Percentiles rank a stretch among this genome's conserved stretches.
Conservation (phyloP, 1,284 basidiomycete species). For the Earliella scabrosa region DNA sequence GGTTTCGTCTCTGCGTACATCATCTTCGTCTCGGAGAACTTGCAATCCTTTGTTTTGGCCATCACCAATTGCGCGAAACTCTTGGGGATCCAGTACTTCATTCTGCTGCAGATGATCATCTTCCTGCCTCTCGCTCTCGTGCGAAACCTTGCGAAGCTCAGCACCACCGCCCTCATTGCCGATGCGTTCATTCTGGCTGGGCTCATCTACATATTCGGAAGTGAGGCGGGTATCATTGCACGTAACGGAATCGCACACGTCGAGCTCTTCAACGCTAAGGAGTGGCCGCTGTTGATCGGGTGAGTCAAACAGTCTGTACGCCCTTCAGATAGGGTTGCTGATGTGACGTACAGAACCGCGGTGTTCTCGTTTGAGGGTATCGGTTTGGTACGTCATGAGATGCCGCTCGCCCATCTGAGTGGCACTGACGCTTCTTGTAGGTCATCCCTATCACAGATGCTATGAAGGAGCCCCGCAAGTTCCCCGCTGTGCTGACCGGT, state of each 20-base stretch:
- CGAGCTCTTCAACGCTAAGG: constrained; percentile 85
- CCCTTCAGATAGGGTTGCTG: background rate
- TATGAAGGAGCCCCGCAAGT: constrained; percentile 94
- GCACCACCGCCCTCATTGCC: constrained; percentile 90
- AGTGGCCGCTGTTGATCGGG: constrained; percentile 94
- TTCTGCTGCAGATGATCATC: constrained; percentile 82
- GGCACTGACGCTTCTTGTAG: constrained; percentile 33
- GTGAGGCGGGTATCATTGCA: constrained; percentile 74
- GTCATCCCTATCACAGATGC: constrained; percentile 97
- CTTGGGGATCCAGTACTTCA: constrained; percentile 80
- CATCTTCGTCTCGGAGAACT: constrained; percentile 95
- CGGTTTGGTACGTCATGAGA: constrained; percentile 70
- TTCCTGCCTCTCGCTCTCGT: constrained; percentile 90
- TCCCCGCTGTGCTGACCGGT: constrained; percentile 86
- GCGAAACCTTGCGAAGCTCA: constrained; percentile 91
- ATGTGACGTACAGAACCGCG: constrained; percentile 67
- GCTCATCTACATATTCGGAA: constrained; percentile 84
- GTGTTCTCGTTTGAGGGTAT: constrained; percentile 99
- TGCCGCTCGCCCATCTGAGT: background rate
- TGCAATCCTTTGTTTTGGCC: constrained; percentile 87
- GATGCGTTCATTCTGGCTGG: constrained; percentile 96
- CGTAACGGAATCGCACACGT: constrained; percentile 81
- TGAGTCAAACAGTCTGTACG: constrained; percentile 39
- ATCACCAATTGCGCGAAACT: constrained; percentile 79
- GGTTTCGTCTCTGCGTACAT: constrained; percentile 92